Conservation (phyloP, 2,329 filamentous ascomycete species). For the Ustulina deusta region DNA sequence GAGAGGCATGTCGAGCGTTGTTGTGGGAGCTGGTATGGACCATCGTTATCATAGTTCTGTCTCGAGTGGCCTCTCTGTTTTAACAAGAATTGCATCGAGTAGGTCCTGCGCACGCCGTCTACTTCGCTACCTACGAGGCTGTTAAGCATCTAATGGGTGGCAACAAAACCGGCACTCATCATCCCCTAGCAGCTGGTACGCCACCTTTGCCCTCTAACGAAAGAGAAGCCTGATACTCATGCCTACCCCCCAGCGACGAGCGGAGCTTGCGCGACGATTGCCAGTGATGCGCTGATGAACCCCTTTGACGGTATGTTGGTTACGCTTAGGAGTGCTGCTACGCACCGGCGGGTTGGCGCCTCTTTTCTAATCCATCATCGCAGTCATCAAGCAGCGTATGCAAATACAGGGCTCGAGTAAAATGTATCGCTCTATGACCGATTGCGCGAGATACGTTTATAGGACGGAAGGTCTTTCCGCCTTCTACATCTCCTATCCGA, state of each 20-base stretch:
- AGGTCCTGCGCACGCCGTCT: constrained; percentile 97
- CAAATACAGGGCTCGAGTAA: constrained; percentile 93
- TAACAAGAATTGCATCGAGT: constrained; percentile 21
- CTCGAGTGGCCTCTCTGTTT: constrained; percentile 2
- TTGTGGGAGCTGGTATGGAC: constrained; percentile 86
- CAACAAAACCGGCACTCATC: constrained; percentile 87
- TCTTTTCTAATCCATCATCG: constrained; percentile 26
- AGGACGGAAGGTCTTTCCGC: constrained; percentile 86
- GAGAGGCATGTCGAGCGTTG: constrained; percentile 96
- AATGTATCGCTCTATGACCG: constrained; percentile 84
- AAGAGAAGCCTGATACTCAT: constrained; percentile 28
- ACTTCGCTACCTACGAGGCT: constrained; percentile 97
- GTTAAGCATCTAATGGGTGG: constrained; percentile 97
- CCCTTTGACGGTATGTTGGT: constrained; percentile 87
- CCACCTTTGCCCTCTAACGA: constrained; percentile 21
- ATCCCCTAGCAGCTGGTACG: constrained; percentile 91
- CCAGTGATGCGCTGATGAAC: constrained; percentile 98
- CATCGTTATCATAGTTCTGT: background rate
- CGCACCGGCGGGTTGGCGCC: background rate
- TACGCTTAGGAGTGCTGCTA: background rate
- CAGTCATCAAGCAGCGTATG: constrained; percentile 99
- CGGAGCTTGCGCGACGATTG: constrained; percentile 94
- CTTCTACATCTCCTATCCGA: constrained; percentile 99
- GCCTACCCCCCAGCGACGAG: constrained; percentile 74
- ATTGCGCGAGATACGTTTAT: constrained; percentile 92